Evolutionary conservation across 148 eudicot genomes (phyloP).

Genomic region (Polygonum aviculare): DNA sequence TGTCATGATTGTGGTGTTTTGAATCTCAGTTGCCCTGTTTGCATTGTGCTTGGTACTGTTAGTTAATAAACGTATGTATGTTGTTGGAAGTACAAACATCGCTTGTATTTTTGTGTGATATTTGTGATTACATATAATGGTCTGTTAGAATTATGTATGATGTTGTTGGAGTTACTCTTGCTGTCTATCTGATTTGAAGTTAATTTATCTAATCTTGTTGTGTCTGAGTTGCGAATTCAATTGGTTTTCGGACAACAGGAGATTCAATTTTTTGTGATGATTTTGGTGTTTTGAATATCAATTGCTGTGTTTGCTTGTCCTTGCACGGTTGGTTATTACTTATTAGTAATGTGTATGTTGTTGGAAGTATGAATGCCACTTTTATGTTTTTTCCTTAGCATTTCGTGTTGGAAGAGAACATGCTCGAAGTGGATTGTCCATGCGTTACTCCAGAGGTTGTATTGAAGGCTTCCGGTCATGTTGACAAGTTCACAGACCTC

Average conservation of each 20-base stretch:
- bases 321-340: background rate
- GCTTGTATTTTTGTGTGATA: too few species aligned
- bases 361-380: background rate
- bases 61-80: too few species aligned
- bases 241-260: background rate
- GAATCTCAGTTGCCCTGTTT: too few species aligned
- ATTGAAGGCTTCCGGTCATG: slow-evolving; percentile 92
- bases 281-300: background rate
- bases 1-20: too few species aligned
- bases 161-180: too few species aligned
- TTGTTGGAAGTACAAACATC: too few species aligned
- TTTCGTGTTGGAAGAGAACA: slow-evolving; percentile 90
- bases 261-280: background rate
- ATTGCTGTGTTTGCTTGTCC: background rate
- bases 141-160: too few species aligned
- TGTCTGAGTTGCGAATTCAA: background rate
- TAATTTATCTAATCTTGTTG: background rate
- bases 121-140: too few species aligned
- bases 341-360: background rate
- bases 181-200: too few species aligned
- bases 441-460: slow-evolving; percentile 97
- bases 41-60: too few species aligned
- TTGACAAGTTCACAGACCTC: slow-evolving; percentile 93
- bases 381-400: slow-evolving; percentile 35
- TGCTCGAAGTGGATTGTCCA: slow-evolving; percentile 96